Base-by-base conservation (phyloP, 768 basidiomycete genomes). In the Auriscalpium microsporum region DNA sequence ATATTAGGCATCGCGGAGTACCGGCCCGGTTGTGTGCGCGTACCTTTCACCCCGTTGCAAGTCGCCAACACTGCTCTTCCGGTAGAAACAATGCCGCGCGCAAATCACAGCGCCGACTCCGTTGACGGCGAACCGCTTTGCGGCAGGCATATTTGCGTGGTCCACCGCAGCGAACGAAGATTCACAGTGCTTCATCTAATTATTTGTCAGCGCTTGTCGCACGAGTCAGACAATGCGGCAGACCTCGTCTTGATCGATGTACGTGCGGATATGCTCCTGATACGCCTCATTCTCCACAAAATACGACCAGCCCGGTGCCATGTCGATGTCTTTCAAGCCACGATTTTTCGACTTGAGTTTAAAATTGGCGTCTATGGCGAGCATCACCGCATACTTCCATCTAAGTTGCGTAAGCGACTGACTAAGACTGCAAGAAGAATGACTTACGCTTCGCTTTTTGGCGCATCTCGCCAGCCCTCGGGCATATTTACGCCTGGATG, bases 221-320 rank as follows among this genome's bases (percentile, higher is more conserved):
- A 23, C 8, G 13, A 46, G 1, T 4, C 56, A 64, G 6, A 49
- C 67, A 66, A 61, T 33, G 48, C 68, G 68, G 1, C 68, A 67
- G 10, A 60, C 58, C 46, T 50, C 17, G 3, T 14, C 16, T 19
- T 37, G 14, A 36, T 50, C 49, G 8, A 50, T 8, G n/a, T 36
- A 36, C 40, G 16, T 14, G 16, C 5, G 36, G 13, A 50, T 36
- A 33, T 50, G 49, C 13, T 28, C 35, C 28, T 50, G 28, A 37
- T 50, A 50, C 19, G 9, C 33, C 8, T 5, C 14, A 13, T 50
- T 36, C 10, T 55, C 14, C 10, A 50, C 49, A 37, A 36, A 37
- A 14, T 21, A 50, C 40, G 49, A 28, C 49, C 49, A 50, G 11
- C 49, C 49, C 4, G n/a, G 49, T 23, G 34, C 49, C 28, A 55